A percentile compares a stretch with the other conserved stretches of the same genome.
Evolutionary conservation across 768 basidiomycete species (phyloP).

Genomic region (Glaciozyma martinii): DNA sequence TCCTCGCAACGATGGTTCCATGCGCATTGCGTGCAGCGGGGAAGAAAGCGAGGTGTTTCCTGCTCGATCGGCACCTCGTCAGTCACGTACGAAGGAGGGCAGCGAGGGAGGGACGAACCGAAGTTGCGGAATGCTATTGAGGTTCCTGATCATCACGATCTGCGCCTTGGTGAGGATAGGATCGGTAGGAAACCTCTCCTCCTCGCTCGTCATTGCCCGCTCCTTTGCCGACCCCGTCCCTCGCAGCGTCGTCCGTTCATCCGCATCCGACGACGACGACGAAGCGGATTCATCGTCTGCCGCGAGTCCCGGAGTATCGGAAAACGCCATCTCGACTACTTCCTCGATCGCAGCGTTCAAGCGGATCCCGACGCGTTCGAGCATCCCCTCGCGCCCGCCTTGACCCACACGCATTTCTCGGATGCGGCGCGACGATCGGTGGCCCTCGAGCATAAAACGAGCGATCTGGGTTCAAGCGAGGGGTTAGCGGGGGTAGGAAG

Average conservation of each 20-base stretch:
- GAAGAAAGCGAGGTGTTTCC: slow-evolving; percentile 20
- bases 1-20: slow-evolving; percentile 18
- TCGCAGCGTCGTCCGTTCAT: too few relatives aligned
- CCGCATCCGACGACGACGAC: background rate
- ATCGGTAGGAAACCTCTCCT: too few relatives aligned
- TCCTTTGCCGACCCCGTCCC: background rate
- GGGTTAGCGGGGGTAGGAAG: too few relatives aligned
- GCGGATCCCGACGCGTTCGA: slow-evolving; percentile 20
- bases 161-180: too few relatives aligned
- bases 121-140: too few relatives aligned
- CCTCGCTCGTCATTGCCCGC: too few relatives aligned
- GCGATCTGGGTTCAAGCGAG: too few relatives aligned
- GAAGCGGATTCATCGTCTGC: background rate
- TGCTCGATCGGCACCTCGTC: background rate
- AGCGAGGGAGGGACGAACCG: too few relatives aligned
- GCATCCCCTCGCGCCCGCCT: slow-evolving; percentile 12
- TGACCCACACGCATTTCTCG: slow-evolving; percentile 42
- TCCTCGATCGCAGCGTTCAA: slow-evolving; percentile 8
- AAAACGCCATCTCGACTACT: slow-evolving; percentile 11
- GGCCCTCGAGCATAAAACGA: slow-evolving; percentile 51
- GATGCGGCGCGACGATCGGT: slow-evolving; percentile 59
- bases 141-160: too few relatives aligned
- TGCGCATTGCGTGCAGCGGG: slow-evolving; percentile 20
- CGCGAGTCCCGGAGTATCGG: slow-evolving; percentile 22
- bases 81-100: too few relatives aligned